Base-by-base conservation (phyloP, 305 asterid genomes). In the Fraxinus sp. region DNA sequence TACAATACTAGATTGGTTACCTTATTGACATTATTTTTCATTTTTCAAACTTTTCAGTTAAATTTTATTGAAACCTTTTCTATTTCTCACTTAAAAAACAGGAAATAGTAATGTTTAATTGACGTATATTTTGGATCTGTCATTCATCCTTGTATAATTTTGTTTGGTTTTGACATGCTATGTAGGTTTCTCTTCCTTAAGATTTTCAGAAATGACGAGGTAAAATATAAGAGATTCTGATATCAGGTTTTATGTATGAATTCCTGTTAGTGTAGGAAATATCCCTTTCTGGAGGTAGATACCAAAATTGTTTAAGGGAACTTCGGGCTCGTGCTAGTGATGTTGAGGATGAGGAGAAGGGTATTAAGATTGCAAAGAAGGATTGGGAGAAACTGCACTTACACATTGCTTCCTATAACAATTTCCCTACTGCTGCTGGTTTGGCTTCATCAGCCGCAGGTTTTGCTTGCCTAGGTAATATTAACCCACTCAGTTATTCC, bases 371-470 rank as follows among this genome's bases (percentile, higher is more conserved):
- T 77, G 55, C 90, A 0, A 96, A 92, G 75, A 89, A 77, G 28
- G 80, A 77, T 77, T 77, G 80, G 80, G 71, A 77, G 46, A 77
- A 77, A 49, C 71, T 77, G 16, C 71, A 77, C 49, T 5, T 77
- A 14, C 80, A 77, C 70, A 49, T 77, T 77, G 80, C 68, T 77
- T 77, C 80, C 43, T 22, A 77, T 49, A 77, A 77, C 41, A 77
- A 77, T 46, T 77, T 77, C 26, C 80, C 64, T 14, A 52, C 64
- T 16, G 64, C 64, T 52, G 64, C 64, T 89, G 85, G 98, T 94
- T 81, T 94, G 98, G 81, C 86, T 96, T 86, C 96, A 91, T 77
- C 99, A 78, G 99, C 99, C 80, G 99, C 99, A 85, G 99, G 98
- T 79, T 91, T 96, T 81, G 99, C 98, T 30, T 96, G 99, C 90